Evolutionary conservation across 1,139 yeast genomes (phyloP).

Genomic region (Lodderomyces elongisporus): DNA sequence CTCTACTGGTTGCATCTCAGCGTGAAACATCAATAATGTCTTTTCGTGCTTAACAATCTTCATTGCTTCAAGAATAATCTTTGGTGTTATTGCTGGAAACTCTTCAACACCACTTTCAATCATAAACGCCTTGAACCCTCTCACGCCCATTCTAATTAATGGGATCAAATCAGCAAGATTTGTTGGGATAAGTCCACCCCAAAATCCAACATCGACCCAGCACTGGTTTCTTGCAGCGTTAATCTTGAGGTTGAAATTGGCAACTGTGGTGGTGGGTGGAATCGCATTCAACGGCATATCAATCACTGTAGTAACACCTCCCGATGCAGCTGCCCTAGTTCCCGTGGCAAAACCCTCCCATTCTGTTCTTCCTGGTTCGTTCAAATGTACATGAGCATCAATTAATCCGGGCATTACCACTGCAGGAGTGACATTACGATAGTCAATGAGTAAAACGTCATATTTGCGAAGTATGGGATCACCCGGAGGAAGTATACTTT

Average conservation of each 20-base stretch:
- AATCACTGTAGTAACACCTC: conserved; percentile 92
- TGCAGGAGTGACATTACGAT: conserved; percentile 56
- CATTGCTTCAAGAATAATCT: conserved; percentile 64
- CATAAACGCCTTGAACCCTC: conserved; percentile 89
- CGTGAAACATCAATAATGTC: conserved; percentile 86
- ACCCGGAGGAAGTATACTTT: conserved; percentile 26
- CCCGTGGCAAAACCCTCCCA: conserved; percentile 97
- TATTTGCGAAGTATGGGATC: conserved; percentile 39
- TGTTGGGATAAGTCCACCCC: conserved; percentile 91
- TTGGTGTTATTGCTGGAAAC: conserved; percentile 72
- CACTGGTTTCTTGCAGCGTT: conserved; percentile 75
- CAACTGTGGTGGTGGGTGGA: conserved; percentile 87
- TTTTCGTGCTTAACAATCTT: conserved; percentile 51
- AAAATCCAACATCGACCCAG: conserved; percentile 92
- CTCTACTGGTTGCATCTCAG: conserved; percentile 65
- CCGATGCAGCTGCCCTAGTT: conserved; percentile 86
- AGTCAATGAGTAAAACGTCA: conserved; percentile 37
- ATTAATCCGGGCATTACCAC: conserved; percentile 85
- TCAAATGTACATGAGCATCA: conserved; percentile 88
- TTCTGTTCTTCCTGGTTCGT: conserved; percentile 91
- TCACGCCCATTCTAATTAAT: conserved; percentile 73
- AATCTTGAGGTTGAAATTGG: conserved; percentile 67
- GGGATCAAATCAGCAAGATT: conserved; percentile 69
- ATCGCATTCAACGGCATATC: conserved; percentile 97
- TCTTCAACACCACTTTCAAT: conserved; percentile 93